Evolutionary conservation across 345 rosid species (phyloP), one percentile per base, ranked within the genome.

Genomic region (Combretum micranthum): DNA sequence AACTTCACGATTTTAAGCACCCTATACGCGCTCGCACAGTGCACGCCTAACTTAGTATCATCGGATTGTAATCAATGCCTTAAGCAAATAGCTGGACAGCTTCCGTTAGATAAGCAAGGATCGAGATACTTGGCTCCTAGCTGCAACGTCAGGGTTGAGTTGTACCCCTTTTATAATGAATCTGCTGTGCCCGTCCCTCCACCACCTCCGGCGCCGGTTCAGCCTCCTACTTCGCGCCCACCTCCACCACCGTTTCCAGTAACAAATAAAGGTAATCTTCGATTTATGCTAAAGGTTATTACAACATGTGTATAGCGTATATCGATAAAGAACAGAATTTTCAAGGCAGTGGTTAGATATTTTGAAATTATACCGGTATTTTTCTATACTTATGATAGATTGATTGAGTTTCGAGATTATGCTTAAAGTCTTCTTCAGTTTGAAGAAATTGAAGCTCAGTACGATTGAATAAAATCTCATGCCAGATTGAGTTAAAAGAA

Each of bases 21-120:
- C 1, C 43, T 85, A 15, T 85, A 68, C 63, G 53, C 57, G 14
- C 80, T 85, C 0, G 73, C 44, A 0, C 80, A 85, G 75, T 85
- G 93, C 63, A 77, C 75, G 1, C 83, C 73, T 8, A 86, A 83
- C 64, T 39, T 83, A 43, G 67, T 76, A 3, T 5, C 39, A 10
- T 4, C 1, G 0, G 77, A 55, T 12, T 82, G 81, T 52, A 44
- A 52, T 5, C 15, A 20, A 15, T 82, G 88, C 66, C 66, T 82
- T n/a, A 47, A 55, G 26, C 46, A 1, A 4, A 69, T 69, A 4
- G 59, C 65, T 19, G n/a, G 57, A 4, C 3, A 2, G 22, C 39
- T 72, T 17, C 76, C 71, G 1, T 4, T 0, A 2, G 57, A 66
- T 12, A 20, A 37, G 20, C 22, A 14, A 3, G 90, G 85, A 13